Percentiles rank a stretch among this genome's conserved stretches.
Evolutionary conservation across 2,329 filamentous ascomycete species (phyloP).

Genomic region (Ascochyta pisi): DNA sequence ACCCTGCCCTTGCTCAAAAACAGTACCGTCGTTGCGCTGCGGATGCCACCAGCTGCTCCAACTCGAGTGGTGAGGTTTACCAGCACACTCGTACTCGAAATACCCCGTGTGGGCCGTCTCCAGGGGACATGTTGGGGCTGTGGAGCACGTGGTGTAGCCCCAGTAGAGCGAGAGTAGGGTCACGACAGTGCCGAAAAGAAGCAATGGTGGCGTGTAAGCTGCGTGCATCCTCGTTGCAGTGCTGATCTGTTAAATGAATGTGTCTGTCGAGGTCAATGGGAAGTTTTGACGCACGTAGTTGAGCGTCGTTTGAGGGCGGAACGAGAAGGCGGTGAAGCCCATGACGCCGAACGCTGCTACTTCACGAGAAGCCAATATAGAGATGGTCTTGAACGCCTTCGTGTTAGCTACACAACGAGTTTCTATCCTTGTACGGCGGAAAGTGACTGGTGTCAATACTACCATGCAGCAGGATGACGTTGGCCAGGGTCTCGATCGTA

Average conservation of each 20-base stretch:
- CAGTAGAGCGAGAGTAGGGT: conserved; percentile 11
- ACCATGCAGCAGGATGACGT: background rate
- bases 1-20: conserved; percentile 22
- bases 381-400: too few relatives aligned
- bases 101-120: conserved; percentile 21
- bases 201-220: background rate
- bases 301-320: background rate
- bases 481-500: background rate
- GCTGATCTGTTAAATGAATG: background rate
- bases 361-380: background rate
- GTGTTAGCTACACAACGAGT: too few relatives aligned
- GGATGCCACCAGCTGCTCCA: conserved; percentile 48
- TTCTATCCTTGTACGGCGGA: too few relatives aligned
- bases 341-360: conserved; percentile 1
- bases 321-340: conserved; percentile 19
- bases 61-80: conserved; percentile 43
- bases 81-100: conserved; percentile 33
- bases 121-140: background rate
- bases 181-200: background rate
- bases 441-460: too few relatives aligned
- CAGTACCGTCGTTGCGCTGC: conserved; percentile 21
- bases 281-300: background rate
- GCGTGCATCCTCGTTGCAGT: background rate
- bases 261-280: background rate
- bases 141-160: conserved; percentile 2